A percentile compares a stretch with the other conserved stretches of the same genome.
phyloP scores from a whole-genome alignment of 2,329 filamentous ascomycete genomes.

The Ophiocordyceps camponoti-leonardi region DNA sequence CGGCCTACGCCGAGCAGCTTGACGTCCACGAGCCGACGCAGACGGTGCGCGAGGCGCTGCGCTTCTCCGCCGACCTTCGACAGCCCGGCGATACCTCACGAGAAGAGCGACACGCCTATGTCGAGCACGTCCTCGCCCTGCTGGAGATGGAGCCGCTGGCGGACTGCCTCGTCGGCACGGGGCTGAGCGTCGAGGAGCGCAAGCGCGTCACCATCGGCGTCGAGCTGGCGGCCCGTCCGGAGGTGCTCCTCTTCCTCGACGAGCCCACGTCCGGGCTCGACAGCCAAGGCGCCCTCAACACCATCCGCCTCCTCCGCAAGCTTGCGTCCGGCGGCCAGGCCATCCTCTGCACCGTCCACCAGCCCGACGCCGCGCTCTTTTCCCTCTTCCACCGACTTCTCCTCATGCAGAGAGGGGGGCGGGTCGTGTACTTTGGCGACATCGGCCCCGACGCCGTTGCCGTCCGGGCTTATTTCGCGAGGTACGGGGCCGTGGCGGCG shows the following conservation, averaged over 20 bases:
- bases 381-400: slow-evolving; percentile 76
- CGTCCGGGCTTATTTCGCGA: slow-evolving; percentile 46
- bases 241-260: slow-evolving; percentile 61
- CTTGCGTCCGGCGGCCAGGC: slow-evolving; percentile 67
- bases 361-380: slow-evolving; percentile 73
- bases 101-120: slow-evolving; percentile 39
- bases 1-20: slow-evolving; percentile 44
- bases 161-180: slow-evolving; percentile 42
- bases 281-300: slow-evolving; percentile 52
- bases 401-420: slow-evolving; percentile 60
- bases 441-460: slow-evolving; percentile 58
- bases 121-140: slow-evolving; percentile 42
- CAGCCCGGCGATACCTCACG: slow-evolving; percentile 35
- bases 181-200: slow-evolving; percentile 47
- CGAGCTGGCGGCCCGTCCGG: slow-evolving; percentile 69
- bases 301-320: slow-evolving; percentile 62
- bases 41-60: slow-evolving; percentile 45
- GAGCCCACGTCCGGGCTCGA: slow-evolving; percentile 59
- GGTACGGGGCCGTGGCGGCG: slow-evolving; percentile 41
- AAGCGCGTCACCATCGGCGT: slow-evolving; percentile 83
- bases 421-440: slow-evolving; percentile 74
- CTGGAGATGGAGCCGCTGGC: slow-evolving; percentile 42
- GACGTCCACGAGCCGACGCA: slow-evolving; percentile 45
- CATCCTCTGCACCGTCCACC: slow-evolving; percentile 81
- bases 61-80: slow-evolving; percentile 44